phyloP scores from a whole-genome alignment of 352 stramenopile species.

The Pythium phragmiticola region DNA sequence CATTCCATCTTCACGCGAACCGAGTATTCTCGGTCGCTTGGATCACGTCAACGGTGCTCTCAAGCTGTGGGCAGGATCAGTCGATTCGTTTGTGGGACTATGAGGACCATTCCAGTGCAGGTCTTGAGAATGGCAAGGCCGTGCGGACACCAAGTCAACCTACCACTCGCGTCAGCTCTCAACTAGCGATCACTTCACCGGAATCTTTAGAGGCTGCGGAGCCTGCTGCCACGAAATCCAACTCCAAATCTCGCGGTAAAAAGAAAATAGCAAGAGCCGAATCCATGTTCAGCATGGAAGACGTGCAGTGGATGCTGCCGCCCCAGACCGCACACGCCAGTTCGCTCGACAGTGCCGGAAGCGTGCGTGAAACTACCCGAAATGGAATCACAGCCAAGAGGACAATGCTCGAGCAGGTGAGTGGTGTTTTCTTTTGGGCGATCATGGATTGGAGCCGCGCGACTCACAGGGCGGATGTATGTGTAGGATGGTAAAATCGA shows the following conservation, averaged over 20 bases:
- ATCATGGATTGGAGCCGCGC: not conserved
- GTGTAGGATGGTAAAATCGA: constrained; percentile 52
- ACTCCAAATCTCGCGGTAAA: constrained; percentile 9
- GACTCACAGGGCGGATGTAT: not conserved
- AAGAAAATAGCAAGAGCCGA: constrained; percentile 12
- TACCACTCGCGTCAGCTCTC: not conserved
- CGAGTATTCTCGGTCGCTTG: constrained; percentile 60
- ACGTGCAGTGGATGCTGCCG: constrained; percentile 6
- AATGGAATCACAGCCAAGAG: constrained; percentile 5
- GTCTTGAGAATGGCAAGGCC: not conserved
- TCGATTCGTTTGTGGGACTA: constrained; percentile 57
- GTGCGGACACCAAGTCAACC: not conserved
- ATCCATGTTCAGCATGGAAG: not conserved
- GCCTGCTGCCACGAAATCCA: not conserved
- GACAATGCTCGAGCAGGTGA: constrained; percentile 15
- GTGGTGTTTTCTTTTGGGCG: not conserved
- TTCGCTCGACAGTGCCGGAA: not conserved
- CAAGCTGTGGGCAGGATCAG: constrained; percentile 72
- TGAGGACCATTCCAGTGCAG: not conserved
- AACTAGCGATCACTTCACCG: not conserved
- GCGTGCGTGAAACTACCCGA: not conserved
- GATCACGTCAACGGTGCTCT: constrained; percentile 39
- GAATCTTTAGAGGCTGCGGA: not conserved
- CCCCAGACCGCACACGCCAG: no score
- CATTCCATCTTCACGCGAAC: constrained; percentile 49